phyloP scores from a whole-genome alignment of 306 rosid species.

The Cicer chorassanicum region DNA sequence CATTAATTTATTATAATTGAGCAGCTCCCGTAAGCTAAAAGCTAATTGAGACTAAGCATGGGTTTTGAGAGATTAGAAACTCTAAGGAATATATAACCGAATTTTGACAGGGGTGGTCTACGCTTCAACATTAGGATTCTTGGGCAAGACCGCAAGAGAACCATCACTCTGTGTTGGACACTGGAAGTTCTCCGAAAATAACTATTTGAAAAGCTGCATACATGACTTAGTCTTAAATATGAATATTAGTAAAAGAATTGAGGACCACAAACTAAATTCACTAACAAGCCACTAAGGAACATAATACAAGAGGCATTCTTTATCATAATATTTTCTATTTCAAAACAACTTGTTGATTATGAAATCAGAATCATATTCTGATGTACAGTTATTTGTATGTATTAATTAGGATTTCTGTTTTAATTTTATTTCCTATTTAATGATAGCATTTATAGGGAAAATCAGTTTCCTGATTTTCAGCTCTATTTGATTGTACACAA shows the following conservation, averaged over 20 bases:
- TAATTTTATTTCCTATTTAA: too few relatives aligned
- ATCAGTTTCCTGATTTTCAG: too few relatives aligned
- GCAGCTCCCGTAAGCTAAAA: conserved; percentile 6
- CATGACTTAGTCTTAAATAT: conserved; percentile 21
- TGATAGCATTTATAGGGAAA: too few relatives aligned
- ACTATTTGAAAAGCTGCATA: conserved; percentile 1
- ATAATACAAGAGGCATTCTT: conserved; percentile 10
- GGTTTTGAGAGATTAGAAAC: conserved; percentile 16
- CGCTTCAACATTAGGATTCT: conserved; percentile 22
- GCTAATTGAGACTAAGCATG: not conserved
- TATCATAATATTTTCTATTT: conserved; percentile 17
- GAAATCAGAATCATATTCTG: too few relatives aligned
- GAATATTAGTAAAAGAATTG: conserved; percentile 11
- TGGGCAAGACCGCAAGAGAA: conserved; percentile 12
- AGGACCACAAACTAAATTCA: conserved; percentile 26
- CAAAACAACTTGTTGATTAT: not conserved
- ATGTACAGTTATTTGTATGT: too few relatives aligned
- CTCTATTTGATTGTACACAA: too few relatives aligned
- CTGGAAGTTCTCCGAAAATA: not conserved
- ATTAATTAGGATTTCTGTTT: too few relatives aligned
- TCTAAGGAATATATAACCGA: not conserved
- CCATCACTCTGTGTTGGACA: not conserved
- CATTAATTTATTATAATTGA: not conserved
- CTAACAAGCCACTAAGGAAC: conserved; percentile 15
- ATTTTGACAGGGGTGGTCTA: not conserved